These are phyloP conservation scores for Sisymbrium altissimum DNA, from an alignment of 345 rosid species.

Conservation along the genomic window DNA sequence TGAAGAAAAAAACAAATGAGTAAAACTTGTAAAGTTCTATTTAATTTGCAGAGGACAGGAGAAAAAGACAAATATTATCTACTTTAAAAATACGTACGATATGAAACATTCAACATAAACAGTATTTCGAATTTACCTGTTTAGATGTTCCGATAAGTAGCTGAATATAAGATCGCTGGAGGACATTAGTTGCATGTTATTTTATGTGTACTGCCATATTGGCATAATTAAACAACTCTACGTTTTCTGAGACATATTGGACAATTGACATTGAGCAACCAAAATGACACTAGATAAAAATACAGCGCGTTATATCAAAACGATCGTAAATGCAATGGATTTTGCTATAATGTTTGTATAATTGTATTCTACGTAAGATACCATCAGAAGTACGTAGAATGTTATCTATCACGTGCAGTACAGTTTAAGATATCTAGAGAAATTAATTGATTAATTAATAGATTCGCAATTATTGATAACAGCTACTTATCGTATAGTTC, in stretches of 20 bases:
- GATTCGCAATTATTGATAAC: background rate
- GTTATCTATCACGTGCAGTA: background rate
- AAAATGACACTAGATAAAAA: too few species aligned
- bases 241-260: too few species aligned
- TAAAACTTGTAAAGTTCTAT: background rate
- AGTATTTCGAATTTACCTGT: background rate
- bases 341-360: background rate
- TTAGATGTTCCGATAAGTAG: too few species aligned
- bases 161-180: too few species aligned
- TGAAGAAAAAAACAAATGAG: background rate
- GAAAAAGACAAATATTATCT: background rate
- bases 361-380: background rate
- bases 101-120: background rate
- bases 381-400: too few species aligned
- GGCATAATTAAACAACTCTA: too few species aligned
- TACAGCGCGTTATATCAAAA: too few species aligned
- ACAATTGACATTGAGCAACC: too few species aligned
- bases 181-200: too few species aligned
- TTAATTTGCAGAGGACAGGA: background rate
- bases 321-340: background rate
- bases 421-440: background rate
- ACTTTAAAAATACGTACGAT: background rate
- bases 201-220: too few species aligned
- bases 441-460: background rate
- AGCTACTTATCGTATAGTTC: background rate